Percentiles rank a stretch among this genome's conserved stretches.
Evolutionary conservation across 176 grass and related monocot species (phyloP).

Genomic region (Carex kokanica): DNA sequence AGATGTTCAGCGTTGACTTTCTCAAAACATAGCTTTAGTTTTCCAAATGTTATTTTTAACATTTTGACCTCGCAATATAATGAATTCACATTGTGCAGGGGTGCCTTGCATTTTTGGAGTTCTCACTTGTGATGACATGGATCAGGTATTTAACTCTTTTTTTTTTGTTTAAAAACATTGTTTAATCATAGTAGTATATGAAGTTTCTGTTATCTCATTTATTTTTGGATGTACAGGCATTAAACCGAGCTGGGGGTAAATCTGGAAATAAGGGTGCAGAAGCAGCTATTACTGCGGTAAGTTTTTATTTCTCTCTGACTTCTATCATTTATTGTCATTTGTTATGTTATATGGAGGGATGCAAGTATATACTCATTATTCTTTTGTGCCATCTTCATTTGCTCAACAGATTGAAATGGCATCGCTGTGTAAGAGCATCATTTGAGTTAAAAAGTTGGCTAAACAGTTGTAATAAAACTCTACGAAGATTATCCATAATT

Average conservation of each 20-base stretch:
- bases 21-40: slow-evolving; percentile 12
- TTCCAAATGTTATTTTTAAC: slow-evolving; percentile 15
- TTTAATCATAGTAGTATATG: not conserved
- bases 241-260: slow-evolving; percentile 96
- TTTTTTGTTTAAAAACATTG: not conserved
- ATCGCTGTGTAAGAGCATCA: slow-evolving; percentile 63
- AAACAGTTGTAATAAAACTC: not conserved
- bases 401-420: slow-evolving; percentile 88
- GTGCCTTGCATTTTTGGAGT: slow-evolving; percentile 93
- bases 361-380: not conserved
- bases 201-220: not conserved
- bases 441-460: slow-evolving; percentile 28
- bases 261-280: slow-evolving; percentile 96
- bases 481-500: not conserved
- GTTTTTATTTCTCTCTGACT: slow-evolving; percentile 2
- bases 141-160: slow-evolving; percentile 53
- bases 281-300: slow-evolving; percentile 89
- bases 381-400: not conserved
- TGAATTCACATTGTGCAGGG: slow-evolving; percentile 39
- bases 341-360: not conserved
- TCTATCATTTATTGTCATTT: not conserved
- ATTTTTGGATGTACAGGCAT: slow-evolving; percentile 46
- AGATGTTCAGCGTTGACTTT: not conserved
- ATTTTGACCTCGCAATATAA: slow-evolving; percentile 12
- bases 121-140: slow-evolving; percentile 98